These are phyloP conservation scores for Candida pseudoviswanathii DNA, from an alignment of 1,139 yeast species.

Conservation along the genomic window DNA sequence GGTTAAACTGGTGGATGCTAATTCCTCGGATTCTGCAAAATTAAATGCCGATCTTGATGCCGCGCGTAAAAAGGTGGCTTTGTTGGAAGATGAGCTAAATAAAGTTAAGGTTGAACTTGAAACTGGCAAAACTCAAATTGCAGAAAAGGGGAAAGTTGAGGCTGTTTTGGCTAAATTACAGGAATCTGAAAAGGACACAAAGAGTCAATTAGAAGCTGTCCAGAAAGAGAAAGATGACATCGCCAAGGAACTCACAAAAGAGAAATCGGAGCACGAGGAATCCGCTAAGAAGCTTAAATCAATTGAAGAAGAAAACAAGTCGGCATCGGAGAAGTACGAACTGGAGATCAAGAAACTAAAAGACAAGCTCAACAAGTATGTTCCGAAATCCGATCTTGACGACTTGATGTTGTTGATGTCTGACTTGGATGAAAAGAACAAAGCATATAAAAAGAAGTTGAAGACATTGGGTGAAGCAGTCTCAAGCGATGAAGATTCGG, in stretches of 20 bases:
- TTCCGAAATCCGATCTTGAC: conserved; percentile 67
- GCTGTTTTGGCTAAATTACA: conserved; percentile 15
- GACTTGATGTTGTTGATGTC: conserved; percentile 74
- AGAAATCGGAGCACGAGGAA: conserved; percentile 11
- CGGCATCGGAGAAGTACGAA: conserved; percentile 12
- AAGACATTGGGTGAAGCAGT: conserved; percentile 51
- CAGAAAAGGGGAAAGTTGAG: conserved; percentile 10
- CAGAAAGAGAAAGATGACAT: conserved; percentile 5
- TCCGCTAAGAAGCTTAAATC: conserved; percentile 6
- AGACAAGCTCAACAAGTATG: conserved; percentile 28
- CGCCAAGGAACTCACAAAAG: conserved; percentile 4
- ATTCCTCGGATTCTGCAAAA: conserved; percentile 4
- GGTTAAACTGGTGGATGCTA: conserved; percentile 5
- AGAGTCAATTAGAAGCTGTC: conserved; percentile 8
- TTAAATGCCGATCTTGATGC: conserved; percentile 11
- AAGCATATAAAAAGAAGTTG: conserved; percentile 57
- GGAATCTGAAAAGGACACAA: not conserved
- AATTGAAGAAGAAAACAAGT: conserved; percentile 6
- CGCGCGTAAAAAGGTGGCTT: conserved; percentile 16
- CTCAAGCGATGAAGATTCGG: conserved; percentile 50
- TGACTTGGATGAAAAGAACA: conserved; percentile 71
- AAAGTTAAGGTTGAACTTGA: conserved; percentile 7
- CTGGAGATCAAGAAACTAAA: conserved; percentile 16
- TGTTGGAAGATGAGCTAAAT: conserved; percentile 1
- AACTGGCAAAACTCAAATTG: conserved; percentile 1